phyloP scores from a whole-genome alignment of 495 filamentous ascomycete species.

The Penicillium robsamsonii region DNA sequence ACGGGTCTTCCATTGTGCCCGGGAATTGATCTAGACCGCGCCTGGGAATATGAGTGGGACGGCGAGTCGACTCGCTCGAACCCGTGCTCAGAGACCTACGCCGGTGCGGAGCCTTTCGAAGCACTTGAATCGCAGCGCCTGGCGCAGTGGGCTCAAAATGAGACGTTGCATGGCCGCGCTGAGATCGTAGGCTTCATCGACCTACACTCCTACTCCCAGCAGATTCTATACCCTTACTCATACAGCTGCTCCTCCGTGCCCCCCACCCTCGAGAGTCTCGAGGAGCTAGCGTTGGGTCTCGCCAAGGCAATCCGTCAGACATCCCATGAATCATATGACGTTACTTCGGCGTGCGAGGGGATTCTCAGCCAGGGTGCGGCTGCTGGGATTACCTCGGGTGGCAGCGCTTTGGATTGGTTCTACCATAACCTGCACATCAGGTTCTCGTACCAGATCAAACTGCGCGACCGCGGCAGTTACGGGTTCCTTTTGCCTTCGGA shows the following conservation, averaged over 20 bases:
- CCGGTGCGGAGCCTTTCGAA: slow-evolving; percentile 81
- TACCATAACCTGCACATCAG: slow-evolving; percentile 82
- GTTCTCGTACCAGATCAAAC: slow-evolving; percentile 91
- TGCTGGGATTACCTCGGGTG: slow-evolving; percentile 57
- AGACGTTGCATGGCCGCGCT: slow-evolving; percentile 67
- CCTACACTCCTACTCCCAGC: slow-evolving; percentile 93
- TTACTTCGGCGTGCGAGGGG: slow-evolving; percentile 86
- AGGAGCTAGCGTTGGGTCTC: slow-evolving; percentile 86
- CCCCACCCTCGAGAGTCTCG: slow-evolving; percentile 83
- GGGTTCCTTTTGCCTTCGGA: slow-evolving; percentile 87
- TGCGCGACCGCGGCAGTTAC: slow-evolving; percentile 91
- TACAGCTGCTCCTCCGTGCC: slow-evolving; percentile 76
- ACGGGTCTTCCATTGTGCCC: slow-evolving; percentile 80
- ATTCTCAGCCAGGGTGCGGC: slow-evolving; percentile 50
- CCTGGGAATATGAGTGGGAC: slow-evolving; percentile 84
- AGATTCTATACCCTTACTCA: slow-evolving; percentile 89
- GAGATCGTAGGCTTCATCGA: slow-evolving; percentile 83
- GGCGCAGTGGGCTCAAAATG: slow-evolving; percentile 81
- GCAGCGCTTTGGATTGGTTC: slow-evolving; percentile 93
- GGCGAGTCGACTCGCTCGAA: slow-evolving; percentile 63
- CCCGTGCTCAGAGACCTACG: slow-evolving; percentile 89
- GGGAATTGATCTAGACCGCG: slow-evolving; percentile 85
- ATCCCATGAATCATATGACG: slow-evolving; percentile 71
- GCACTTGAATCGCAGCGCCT: slow-evolving; percentile 73
- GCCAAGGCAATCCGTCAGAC: slow-evolving; percentile 82